A percentile compares a stretch with the other conserved stretches of the same genome.
phyloP scores from a whole-genome alignment of 2,329 filamentous ascomycete genomes.

The Phialocephala sp. region DNA sequence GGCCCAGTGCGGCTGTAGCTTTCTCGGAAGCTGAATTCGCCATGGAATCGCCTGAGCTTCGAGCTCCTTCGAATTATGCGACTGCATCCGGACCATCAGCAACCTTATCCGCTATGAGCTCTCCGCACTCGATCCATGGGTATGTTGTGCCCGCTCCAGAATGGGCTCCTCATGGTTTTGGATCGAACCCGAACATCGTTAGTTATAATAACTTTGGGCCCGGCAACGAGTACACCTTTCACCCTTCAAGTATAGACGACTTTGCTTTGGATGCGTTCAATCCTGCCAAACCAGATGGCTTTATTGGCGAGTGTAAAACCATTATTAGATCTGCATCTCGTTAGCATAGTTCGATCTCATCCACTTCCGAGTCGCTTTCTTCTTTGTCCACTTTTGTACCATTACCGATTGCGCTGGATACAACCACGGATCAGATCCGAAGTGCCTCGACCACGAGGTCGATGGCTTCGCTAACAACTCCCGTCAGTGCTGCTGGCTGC shows the following conservation, averaged over 20 bases:
- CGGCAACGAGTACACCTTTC: slow-evolving; percentile 40
- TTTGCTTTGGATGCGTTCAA: slow-evolving; percentile 44
- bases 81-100: slow-evolving; percentile 42
- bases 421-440: too few species aligned
- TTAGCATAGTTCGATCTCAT: slow-evolving; percentile 40
- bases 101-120: slow-evolving; percentile 43
- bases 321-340: slow-evolving; percentile 44
- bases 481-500: slow-evolving; percentile 37
- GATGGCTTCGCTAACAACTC: slow-evolving; percentile 39
- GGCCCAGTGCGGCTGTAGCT: too few species aligned
- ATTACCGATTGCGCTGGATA: slow-evolving; percentile 35
- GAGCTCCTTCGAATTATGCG: slow-evolving; percentile 42
- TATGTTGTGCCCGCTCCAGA: slow-evolving; percentile 39
- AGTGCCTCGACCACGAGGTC: slow-evolving; percentile 25
- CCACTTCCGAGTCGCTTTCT: slow-evolving; percentile 36
- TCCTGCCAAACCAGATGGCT: slow-evolving; percentile 48
- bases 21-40: too few species aligned
- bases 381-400: slow-evolving; percentile 38
- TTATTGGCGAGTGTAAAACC: slow-evolving; percentile 51
- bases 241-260: slow-evolving; percentile 44
- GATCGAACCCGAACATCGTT: slow-evolving; percentile 42
- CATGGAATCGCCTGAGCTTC: slow-evolving; percentile 40
- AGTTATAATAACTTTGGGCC: slow-evolving; percentile 37
- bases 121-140: slow-evolving; percentile 41
- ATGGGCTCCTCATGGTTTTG: slow-evolving; percentile 40